Base-by-base conservation (phyloP, 1,139 yeast genomes). In the Geotrichum restrictum region DNA sequence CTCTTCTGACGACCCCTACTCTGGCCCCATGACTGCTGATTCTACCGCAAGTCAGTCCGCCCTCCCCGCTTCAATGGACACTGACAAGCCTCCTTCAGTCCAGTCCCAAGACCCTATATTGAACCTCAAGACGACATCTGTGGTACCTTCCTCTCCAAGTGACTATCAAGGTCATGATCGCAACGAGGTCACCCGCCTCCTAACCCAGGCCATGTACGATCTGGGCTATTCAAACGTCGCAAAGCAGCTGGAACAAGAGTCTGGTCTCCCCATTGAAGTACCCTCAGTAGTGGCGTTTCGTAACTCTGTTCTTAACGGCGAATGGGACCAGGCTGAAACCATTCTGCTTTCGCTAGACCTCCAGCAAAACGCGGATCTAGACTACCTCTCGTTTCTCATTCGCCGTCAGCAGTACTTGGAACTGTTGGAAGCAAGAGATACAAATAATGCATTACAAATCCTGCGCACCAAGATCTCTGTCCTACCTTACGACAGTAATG, bases 171-270 rank as follows among this genome's bases (percentile, higher is more conserved):
- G 68, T 14, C 64, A 70, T 31, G 68, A 71, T 58, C 69, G 65
- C 42, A 63, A 62, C 14, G 82, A 80, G 60, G 69, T 78, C 11
- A 73, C 81, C 1, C 70, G 80, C 48, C 65, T 80, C 24, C 60
- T 80, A 36, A 73, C 79, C 32, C 82, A 79, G 58, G 67, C 80
- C 1, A 63, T 80, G 47, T 64, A 67, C 38, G 83, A 79, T 55
- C 57, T 79, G 54, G 83, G 83, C 2, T 77, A 75, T 59, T 55
- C 64, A 6, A 60, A 65, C 10, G 64, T 78, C 1, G 76, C 79
- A 0, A 57, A 63, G 10, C 51, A 60, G 2, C 64, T 80, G 44
- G 75, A 76, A 52, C 57, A 62, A 8, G 74, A 76, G 54, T 74
- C 81, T n/a, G 68, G 74, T 48, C 66, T 67, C 39, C 66, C 64